Evolutionary conservation across 1,284 basidiomycete species (phyloP).

Genomic region (Puccinia polysora): DNA sequence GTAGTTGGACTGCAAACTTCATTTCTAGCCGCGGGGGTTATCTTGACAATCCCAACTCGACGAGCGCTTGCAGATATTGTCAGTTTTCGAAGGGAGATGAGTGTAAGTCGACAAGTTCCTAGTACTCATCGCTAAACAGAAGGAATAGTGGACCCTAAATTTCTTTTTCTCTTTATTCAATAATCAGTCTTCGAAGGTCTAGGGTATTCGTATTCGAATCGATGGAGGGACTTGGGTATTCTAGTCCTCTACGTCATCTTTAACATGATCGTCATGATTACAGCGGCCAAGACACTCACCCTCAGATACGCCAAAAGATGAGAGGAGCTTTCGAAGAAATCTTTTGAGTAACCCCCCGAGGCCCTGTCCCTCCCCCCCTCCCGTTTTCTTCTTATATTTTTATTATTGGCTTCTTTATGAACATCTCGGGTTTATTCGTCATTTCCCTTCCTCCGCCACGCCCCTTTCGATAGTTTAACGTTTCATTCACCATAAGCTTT

Average conservation of each 20-base stretch:
- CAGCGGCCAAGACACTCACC: conserved; percentile 26
- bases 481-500: too few species aligned
- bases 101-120: conserved; percentile 8
- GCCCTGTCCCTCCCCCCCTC: too few species aligned
- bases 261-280: conserved; percentile 33
- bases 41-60: conserved; percentile 66
- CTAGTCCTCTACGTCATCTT: conserved; percentile 19
- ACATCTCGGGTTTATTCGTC: too few species aligned
- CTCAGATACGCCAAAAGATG: conserved; percentile 35
- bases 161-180: too few species aligned
- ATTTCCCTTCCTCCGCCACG: too few species aligned
- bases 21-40: conserved; percentile 52
- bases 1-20: conserved; percentile 28
- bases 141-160: too few species aligned
- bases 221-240: conserved; percentile 42
- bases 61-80: conserved; percentile 66
- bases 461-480: too few species aligned
- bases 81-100: conserved; percentile 57
- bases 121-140: too few species aligned
- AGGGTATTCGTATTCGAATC: conserved; percentile 20
- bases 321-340: too few species aligned
- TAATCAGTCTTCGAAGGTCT: conserved; percentile 22
- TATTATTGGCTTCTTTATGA: too few species aligned
- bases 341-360: too few species aligned
- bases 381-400: too few species aligned